Percentiles rank a stretch among this genome's conserved stretches.
phyloP scores from a whole-genome alignment of 768 basidiomycete species.

The Boletus rufocinnamomeus region DNA sequence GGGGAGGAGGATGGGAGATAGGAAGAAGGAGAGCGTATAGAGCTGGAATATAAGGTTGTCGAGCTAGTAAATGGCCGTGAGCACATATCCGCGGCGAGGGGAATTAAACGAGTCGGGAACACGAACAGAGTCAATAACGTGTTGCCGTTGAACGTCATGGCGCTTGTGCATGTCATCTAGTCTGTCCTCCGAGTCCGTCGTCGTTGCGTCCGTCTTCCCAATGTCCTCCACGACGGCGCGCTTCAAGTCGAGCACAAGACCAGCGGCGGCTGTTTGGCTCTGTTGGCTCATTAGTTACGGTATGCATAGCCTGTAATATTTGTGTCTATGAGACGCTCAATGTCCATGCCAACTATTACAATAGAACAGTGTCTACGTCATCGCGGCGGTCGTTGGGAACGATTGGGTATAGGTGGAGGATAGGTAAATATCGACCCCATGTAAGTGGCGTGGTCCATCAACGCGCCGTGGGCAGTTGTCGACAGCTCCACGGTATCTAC shows the following conservation, averaged over 20 bases:
- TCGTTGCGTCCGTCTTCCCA: conserved; percentile 12
- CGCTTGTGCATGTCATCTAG: conserved; percentile 58
- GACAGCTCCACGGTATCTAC: conserved; percentile 26
- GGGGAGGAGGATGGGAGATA: conserved; percentile 60
- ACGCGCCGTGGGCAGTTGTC: conserved; percentile 29
- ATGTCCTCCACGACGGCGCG: conserved; percentile 4
- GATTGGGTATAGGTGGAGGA: conserved; percentile 8
- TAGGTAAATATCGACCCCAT: conserved; percentile 24
- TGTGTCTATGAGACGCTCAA: neutral
- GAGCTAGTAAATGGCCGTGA: conserved; percentile 46
- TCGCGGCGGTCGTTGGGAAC: conserved; percentile 5
- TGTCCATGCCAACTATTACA: neutral
- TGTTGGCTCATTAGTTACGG: conserved; percentile 21
- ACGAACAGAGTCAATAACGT: conserved; percentile 68
- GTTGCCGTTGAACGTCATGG: conserved; percentile 67
- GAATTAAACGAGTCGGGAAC: conserved; percentile 3
- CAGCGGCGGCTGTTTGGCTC: conserved; percentile 28
- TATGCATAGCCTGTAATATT: no score
- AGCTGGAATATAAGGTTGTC: conserved; percentile 72
- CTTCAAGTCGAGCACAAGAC: conserved; percentile 3
- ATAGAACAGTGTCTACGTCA: conserved; percentile 9
- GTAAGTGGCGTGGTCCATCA: conserved; percentile 33
- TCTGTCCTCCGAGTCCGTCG: conserved; percentile 19
- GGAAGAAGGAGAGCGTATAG: conserved; percentile 74
- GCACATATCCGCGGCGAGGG: conserved; percentile 7